phyloP scores from a whole-genome alignment of 495 filamentous ascomycete species.

The Barbatosphaeria neglecta region DNA sequence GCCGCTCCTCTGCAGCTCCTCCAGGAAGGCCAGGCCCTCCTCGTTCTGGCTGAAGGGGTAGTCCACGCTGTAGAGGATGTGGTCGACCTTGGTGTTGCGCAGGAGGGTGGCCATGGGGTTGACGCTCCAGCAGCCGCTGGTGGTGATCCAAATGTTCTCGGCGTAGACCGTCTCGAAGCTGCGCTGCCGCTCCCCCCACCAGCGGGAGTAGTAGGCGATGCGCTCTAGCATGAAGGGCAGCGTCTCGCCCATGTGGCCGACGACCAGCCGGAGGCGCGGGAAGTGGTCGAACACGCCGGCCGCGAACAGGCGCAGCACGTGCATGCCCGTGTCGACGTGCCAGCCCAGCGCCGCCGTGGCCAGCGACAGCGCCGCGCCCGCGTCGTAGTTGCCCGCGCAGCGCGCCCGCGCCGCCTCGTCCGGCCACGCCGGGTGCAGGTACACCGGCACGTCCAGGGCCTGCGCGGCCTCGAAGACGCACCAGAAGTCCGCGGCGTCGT shows the following conservation, averaged over 20 bases:
- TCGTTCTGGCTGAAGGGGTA: constrained; percentile 45
- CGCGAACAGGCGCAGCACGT: constrained; percentile 19
- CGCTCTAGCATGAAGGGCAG: constrained; percentile 54
- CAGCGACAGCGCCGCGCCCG: constrained; percentile 19
- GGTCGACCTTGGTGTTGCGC: constrained; percentile 35
- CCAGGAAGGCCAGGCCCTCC: constrained; percentile 30
- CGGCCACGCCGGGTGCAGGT: constrained; percentile 43
- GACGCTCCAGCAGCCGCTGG: constrained; percentile 49
- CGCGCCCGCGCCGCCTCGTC: constrained; percentile 16
- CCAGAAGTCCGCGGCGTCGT: constrained; percentile 32
- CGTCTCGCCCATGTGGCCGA: constrained; percentile 58
- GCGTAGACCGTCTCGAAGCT: constrained; percentile 47
- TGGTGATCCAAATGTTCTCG: constrained; percentile 54
- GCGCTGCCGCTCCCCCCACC: constrained; percentile 35
- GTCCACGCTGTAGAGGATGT: constrained; percentile 47
- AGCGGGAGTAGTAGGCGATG: constrained; percentile 39
- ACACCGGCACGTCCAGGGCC: constrained; percentile 44
- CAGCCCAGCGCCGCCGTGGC: constrained; percentile 30
- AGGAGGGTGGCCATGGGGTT: constrained; percentile 40
- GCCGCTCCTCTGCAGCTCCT: constrained; percentile 38
- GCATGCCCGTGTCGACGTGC: constrained; percentile 35
- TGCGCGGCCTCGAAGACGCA: constrained; percentile 36
- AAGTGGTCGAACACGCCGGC: constrained; percentile 37
- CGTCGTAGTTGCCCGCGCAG: constrained; percentile 33
- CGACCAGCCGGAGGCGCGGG: constrained; percentile 47